Evolutionary conservation across 129 eudicot species (phyloP), one percentile per base, ranked within the genome.

Genomic region (Cynara cardunculus): DNA sequence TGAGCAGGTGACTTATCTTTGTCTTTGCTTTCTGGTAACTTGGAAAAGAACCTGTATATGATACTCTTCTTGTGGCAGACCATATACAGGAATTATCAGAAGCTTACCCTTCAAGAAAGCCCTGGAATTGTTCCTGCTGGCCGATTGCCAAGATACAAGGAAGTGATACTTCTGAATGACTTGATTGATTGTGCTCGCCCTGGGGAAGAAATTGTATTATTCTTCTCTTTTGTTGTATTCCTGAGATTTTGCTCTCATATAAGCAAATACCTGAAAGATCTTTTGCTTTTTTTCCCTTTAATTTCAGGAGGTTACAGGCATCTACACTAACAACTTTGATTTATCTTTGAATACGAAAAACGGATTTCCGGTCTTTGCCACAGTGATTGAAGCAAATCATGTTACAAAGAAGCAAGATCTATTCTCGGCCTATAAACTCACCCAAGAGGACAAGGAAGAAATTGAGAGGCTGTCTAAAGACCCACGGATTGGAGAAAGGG

Each of bases 81-180:
- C 25, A 81, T 95, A 71, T 95, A 95, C 82, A 90, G 99, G 80
- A 95, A 95, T 77, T 95, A 90, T 78, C 99, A 95, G 85, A 95
- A 95, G 78, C 97, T 95, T 31, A 92, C 97, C 35, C 93, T 95
- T 71, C 99, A 95, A 89, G 99, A 95, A 70, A 95, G 99, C 79
- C 99, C 99, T 13, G 97, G 99, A 81, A 92, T 95, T 88, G 97
- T 95, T 44, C 99, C 97, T 32, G 97, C 99, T 78, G 99, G 99
- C 70, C 83, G 99, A 79, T 90, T 95, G 80, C 99, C 99, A 19
- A 88, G 99, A 87, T 88, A 92, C 91, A 95, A 95, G 85, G 99
- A 95, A 90, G 97, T 95, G 80, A 95, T 95, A 80, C 88, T 95
- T 80, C 78, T 95, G 87, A 95, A 95, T 92, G 99, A 95, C 83